A percentile compares a stretch with the other conserved stretches of the same genome.
These are phyloP conservation scores for Macrocystidia cucumis DNA, from an alignment of 1,284 basidiomycete species.

Conservation along the genomic window DNA sequence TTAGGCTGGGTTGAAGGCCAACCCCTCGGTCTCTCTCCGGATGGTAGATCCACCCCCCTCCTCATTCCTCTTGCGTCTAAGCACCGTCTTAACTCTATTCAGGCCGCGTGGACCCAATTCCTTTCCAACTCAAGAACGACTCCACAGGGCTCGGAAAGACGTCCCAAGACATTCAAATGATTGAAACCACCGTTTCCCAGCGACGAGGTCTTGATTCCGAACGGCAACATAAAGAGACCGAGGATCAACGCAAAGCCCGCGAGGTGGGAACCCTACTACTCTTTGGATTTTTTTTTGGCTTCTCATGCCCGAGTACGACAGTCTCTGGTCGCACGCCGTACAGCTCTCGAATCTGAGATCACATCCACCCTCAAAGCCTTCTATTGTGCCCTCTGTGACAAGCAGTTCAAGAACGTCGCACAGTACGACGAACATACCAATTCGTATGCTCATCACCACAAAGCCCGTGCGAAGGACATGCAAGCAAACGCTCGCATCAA, in stretches of 20 bases:
- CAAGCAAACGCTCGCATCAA: slow-evolving; percentile 55
- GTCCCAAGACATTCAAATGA: slow-evolving; percentile 70
- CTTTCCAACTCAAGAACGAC: slow-evolving; percentile 72
- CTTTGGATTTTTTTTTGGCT: slow-evolving; percentile 4
- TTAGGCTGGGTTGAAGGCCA: slow-evolving; percentile 77
- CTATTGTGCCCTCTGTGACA: slow-evolving; percentile 76
- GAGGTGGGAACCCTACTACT: slow-evolving; percentile 42
- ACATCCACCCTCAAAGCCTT: slow-evolving; percentile 61
- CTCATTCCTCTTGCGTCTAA: no score
- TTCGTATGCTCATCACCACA: slow-evolving; percentile 79
- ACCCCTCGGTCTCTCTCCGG: slow-evolving; percentile 65
- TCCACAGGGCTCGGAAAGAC: slow-evolving; percentile 71
- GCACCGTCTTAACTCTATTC: slow-evolving; percentile 5
- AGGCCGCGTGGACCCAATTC: slow-evolving; percentile 77
- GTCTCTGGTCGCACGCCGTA: slow-evolving; percentile 61
- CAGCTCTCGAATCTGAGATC: slow-evolving; percentile 59
- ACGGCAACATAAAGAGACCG: slow-evolving; percentile 68
- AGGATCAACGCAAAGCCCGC: slow-evolving; percentile 61
- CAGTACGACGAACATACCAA: slow-evolving; percentile 84
- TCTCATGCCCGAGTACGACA: slow-evolving; percentile 18
- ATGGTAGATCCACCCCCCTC: slow-evolving; percentile 39
- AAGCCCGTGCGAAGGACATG: slow-evolving; percentile 71
- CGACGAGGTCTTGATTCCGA: slow-evolving; percentile 73
- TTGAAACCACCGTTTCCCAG: slow-evolving; percentile 75
- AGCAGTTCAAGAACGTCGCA: slow-evolving; percentile 74